Conservation (phyloP, 139 green algal genomes). For the Tetratostichococcus sp. region DNA sequence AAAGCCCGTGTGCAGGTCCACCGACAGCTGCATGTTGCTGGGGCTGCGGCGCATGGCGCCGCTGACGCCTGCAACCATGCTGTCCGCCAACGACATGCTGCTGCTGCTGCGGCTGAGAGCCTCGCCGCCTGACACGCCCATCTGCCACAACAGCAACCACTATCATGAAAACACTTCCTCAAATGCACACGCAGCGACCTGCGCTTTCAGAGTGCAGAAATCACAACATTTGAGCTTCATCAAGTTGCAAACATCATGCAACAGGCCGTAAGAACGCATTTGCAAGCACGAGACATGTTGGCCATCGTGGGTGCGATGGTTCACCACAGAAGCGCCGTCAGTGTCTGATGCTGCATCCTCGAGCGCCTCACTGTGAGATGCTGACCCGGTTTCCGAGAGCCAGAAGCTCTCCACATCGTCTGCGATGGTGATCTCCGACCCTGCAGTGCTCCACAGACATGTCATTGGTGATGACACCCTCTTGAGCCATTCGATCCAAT, state of each 20-base stretch:
- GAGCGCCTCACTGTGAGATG: neutral
- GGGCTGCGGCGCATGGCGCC: neutral
- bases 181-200: no score
- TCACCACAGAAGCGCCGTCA: neutral
- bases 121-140: neutral
- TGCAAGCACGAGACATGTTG: no score
- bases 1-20: neutral
- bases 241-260: no score
- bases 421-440: constrained; percentile 31
- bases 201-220: no score
- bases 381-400: constrained; percentile 31
- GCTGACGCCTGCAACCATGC: no score
- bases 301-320: no score
- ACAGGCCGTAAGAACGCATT: no score
- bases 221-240: no score
- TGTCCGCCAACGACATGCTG: neutral
- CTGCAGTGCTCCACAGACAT: constrained; percentile 1
- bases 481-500: no score
- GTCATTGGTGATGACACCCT: no score
- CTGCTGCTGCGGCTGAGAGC: neutral
- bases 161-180: no score
- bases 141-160: neutral
- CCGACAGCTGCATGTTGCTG: neutral
- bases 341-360: neutral
- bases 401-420: constrained; percentile 74